Percentiles rank a stretch among this genome's conserved stretches.
These are phyloP conservation scores for Waitea zeae DNA, from an alignment of 1,284 basidiomycete genomes.

Conservation along the genomic window DNA sequence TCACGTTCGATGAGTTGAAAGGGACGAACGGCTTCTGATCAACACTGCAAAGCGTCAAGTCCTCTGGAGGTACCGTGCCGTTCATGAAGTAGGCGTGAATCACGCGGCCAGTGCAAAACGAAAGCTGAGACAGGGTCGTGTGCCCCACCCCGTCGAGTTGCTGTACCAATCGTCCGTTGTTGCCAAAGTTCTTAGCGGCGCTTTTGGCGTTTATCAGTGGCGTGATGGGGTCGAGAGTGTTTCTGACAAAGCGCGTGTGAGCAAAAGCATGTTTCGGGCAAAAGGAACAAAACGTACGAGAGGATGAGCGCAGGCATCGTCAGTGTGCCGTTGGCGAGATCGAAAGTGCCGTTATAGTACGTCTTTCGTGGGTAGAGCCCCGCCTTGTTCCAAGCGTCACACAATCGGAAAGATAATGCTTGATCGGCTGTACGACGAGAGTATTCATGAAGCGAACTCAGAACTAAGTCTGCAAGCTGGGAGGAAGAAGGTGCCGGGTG, in stretches of 20 bases:
- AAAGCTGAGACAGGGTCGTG: not conserved
- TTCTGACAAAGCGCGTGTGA: not conserved
- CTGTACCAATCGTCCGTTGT: slow-evolving; percentile 3
- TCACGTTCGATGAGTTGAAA: no score
- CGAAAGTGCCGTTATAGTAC: slow-evolving; percentile 3
- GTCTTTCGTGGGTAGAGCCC: not conserved
- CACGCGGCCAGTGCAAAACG: not conserved
- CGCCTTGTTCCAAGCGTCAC: not conserved
- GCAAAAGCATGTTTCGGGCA: not conserved
- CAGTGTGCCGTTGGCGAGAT: not conserved
- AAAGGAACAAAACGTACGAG: slow-evolving; percentile 1
- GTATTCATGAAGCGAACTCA: not conserved
- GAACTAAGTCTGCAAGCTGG: not conserved
- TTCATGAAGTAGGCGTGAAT: slow-evolving; percentile 2
- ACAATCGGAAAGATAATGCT: not conserved
- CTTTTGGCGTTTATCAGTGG: slow-evolving; percentile 1
- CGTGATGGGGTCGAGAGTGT: slow-evolving; percentile 3
- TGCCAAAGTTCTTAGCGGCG: slow-evolving; percentile 1
- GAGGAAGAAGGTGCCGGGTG: not conserved
- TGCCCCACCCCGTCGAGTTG: slow-evolving; percentile 3
- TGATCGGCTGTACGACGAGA: slow-evolving; percentile 1
- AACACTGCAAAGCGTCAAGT: slow-evolving; percentile 1
- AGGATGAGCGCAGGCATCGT: slow-evolving; percentile 1
- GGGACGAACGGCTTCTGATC: slow-evolving; percentile 1
- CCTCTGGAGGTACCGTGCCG: slow-evolving; percentile 1